Evolutionary conservation across 371 early-diverging fungal genomes (phyloP).

Genomic region (Mortierella sp.): DNA sequence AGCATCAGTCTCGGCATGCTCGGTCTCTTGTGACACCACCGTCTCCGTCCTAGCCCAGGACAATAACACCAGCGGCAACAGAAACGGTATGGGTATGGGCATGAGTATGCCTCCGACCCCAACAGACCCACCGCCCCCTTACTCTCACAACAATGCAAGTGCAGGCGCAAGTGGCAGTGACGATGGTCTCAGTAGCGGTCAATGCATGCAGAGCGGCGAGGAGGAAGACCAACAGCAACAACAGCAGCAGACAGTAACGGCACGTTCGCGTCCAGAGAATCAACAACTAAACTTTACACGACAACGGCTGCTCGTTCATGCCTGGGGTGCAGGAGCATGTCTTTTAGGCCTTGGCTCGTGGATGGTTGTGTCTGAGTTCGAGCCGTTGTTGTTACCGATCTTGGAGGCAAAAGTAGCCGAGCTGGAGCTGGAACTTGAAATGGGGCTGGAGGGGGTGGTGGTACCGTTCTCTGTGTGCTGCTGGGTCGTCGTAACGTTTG

Average conservation of each 20-base stretch:
- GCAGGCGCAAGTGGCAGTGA: not conserved
- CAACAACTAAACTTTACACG: not conserved
- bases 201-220: not conserved
- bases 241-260: not conserved
- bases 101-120: not conserved
- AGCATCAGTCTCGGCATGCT: constrained; percentile 5
- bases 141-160: constrained; percentile 8
- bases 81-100: not conserved
- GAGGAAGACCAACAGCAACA: not conserved
- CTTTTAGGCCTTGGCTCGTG: constrained; percentile 2
- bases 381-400: not conserved
- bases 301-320: not conserved
- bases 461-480: not conserved
- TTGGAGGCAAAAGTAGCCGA: not conserved
- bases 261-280: not conserved
- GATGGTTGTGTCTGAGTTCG: not conserved
- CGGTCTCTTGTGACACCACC: not conserved
- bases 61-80: not conserved
- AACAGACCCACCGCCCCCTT: constrained; percentile 34
- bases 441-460: not conserved
- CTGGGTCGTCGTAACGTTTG: not conserved
- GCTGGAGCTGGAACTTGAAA: not conserved
- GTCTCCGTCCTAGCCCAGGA: not conserved
- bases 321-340: constrained; percentile 16
- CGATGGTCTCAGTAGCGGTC: not conserved